Base-by-base conservation (phyloP, 1,139 yeast species). In the Sugiyamaella pinicola region DNA sequence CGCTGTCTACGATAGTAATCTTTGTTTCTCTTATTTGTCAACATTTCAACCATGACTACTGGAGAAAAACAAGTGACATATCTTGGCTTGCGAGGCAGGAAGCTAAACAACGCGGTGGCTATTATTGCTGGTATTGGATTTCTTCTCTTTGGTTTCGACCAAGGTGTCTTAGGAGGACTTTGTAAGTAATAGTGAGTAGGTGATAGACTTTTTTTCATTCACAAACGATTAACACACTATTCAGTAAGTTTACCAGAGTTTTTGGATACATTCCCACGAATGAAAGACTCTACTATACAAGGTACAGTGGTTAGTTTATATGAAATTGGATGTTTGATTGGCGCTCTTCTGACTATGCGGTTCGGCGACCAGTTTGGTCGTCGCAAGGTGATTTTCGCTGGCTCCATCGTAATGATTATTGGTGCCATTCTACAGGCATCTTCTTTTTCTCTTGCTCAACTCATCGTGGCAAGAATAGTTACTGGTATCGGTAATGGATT, bases 401-500 rank as follows among this genome's bases (percentile, higher is more conserved):
- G 93, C 44, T 75, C 87, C 38, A 48, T 74, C 35, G 75, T 85
- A 55, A 82, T 85, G 62, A 76, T 79, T 49, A 59, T 84, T 43
- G 95, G 95, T 59, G 82, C 89, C 13, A 62, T 80, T 40, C 74
- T 87, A 53, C 85, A 88, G 21, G 71, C 77, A n/a, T 66, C 82
- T 54, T 76, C 91, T n/a, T 78, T 77, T 65, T 70, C 71, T 50
- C 71, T 84, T 54, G 87, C 85, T 31, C 93, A 85, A 22, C 81
- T 87, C 52, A 81, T 85, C 43, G 73, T 84, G 54, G 95, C 91
- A 15, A 79, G 96, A 71, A 82, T 85, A 55, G 72, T 85, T 41
- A 80, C 89, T n/a, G 96, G 96, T 58, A 58, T 84, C 40, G 95
- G 95, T 61, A 84, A 84, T 60, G 95, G 95, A 59, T 67, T 84